These are phyloP conservation scores for Candida adriatica DNA, from an alignment of 805 yeast genomes.

Conservation along the genomic window DNA sequence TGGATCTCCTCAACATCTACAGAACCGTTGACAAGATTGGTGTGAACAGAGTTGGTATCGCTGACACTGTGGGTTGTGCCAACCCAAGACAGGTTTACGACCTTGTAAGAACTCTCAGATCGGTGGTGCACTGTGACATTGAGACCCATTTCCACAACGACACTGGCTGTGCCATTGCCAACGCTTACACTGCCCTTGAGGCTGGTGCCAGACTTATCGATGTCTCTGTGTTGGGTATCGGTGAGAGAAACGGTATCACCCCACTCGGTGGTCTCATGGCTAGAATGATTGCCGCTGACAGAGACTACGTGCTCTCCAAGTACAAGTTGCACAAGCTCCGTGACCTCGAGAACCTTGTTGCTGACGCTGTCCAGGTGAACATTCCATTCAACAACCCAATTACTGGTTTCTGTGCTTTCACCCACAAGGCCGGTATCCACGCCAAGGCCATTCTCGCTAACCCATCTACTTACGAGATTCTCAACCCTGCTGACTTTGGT, in stretches of 20 bases:
- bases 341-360: constrained; percentile 92
- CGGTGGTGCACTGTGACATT: constrained; percentile 93
- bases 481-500: constrained; percentile 93
- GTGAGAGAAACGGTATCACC: constrained; percentile 98
- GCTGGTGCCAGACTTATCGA: constrained; percentile 95
- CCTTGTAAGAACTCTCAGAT: constrained; percentile 85
- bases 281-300: constrained; percentile 97
- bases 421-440: constrained; percentile 99
- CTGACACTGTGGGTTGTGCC: constrained; percentile 98
- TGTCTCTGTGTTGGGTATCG: constrained; percentile 94
- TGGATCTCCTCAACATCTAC: constrained; percentile 90
- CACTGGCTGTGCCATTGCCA: constrained; percentile 98
- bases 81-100: constrained; percentile 99
- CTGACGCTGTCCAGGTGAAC: constrained; percentile 95
- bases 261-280: constrained; percentile 99
- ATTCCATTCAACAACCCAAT: constrained; percentile 98
- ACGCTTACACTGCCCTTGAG: constrained; percentile 96
- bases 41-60: constrained; percentile 97
- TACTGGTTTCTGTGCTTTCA: constrained; percentile 98
- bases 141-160: constrained; percentile 99
- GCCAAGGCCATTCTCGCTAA: constrained; percentile 98
- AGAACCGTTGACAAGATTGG: constrained; percentile 96
- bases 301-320: constrained; percentile 90
- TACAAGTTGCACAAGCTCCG: constrained; percentile 94
- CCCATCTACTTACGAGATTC: constrained; percentile 97